A percentile compares a stretch with the other conserved stretches of the same genome.
Evolutionary conservation across 83 land plant species (phyloP).

Genomic region (Picea abies): DNA sequence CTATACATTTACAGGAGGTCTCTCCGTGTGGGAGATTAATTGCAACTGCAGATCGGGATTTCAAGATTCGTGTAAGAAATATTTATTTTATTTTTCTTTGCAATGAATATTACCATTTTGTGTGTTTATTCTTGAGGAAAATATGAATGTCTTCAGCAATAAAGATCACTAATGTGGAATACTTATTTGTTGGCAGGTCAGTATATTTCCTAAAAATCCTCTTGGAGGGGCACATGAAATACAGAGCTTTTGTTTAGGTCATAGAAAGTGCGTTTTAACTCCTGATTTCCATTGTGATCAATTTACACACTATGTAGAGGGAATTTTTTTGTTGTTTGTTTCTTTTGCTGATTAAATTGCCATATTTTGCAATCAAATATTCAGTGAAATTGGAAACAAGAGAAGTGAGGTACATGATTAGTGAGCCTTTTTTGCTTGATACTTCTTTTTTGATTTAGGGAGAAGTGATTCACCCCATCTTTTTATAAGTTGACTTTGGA

Average conservation of each 20-base stretch:
- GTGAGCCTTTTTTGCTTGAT: neutral
- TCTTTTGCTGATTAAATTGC: neutral
- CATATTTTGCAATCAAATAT: neutral
- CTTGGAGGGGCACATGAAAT: conserved; percentile 90
- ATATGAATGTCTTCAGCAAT: neutral
- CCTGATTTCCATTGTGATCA: neutral
- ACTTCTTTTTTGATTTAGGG: neutral
- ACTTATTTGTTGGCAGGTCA: conserved; percentile 52
- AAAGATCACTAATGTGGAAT: neutral
- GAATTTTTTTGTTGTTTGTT: neutral
- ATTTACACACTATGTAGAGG: neutral
- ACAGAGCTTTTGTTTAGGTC: conserved; percentile 92
- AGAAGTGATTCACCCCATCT: neutral
- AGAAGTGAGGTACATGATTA: too few species aligned
- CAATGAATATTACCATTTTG: neutral
- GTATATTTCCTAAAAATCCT: conserved; percentile 72
- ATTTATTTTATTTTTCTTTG: neutral
- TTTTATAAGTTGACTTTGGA: neutral
- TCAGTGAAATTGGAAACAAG: neutral
- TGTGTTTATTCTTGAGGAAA: neutral
- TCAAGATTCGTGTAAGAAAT: conserved; percentile 83
- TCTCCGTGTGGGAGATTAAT: conserved; percentile 77
- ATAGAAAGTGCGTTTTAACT: conserved; percentile 66
- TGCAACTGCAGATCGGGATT: conserved; percentile 89
- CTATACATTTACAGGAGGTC: conserved; percentile 59